Evolutionary conservation across 2,329 filamentous ascomycete species (phyloP), one percentile per base, ranked within the genome.

Genomic region (Hirsutella rhossiliensis): DNA sequence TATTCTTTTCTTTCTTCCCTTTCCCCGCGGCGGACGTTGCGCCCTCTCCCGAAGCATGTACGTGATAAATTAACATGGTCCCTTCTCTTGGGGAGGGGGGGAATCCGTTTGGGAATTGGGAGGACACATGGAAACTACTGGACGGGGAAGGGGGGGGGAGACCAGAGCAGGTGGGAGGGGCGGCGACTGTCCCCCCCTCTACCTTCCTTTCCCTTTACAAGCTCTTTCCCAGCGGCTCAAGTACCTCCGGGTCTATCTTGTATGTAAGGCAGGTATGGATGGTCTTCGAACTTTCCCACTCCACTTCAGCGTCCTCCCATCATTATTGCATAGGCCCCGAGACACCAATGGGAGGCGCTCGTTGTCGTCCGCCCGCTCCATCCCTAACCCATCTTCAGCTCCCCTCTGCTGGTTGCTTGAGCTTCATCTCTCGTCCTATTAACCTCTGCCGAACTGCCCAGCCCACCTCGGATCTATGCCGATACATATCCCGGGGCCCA

Each of bases 271-370:
- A 34, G 31, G 31, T 34, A 34, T 34, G 13, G 19, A 19, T 38
- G 12, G 34, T 15, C 36, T 30, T 42, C 23, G 29, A 27, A 34
- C 31, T 29, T 27, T 23, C 27, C 27, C 42, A 40, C 43, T 37
- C 43, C 30, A 40, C 38, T 40, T 17, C 34, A 37, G 34, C 34
- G 34, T 17, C 37, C 43, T 40, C 28, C 36, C 37, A 31, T 44
- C 38, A 40, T 36, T 34, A 44, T 44, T 40, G 38, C 38, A 34
- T 40, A 30, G 38, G 38, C 37, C 19, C 34, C 27, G n/a, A 43
- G 41, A 29, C 32, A 19, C 42, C 34, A 38, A 27, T 27, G 38
- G 15, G 38, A 34, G 34, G 18, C 34, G n/a, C 34, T 37, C 15
- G 34, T 17, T 12, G 38, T 11, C 23, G 11, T 18, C 17, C 19